These are phyloP conservation scores for Pelargonium australe DNA, from an alignment of 441 rosid species.

Conservation along the genomic window DNA sequence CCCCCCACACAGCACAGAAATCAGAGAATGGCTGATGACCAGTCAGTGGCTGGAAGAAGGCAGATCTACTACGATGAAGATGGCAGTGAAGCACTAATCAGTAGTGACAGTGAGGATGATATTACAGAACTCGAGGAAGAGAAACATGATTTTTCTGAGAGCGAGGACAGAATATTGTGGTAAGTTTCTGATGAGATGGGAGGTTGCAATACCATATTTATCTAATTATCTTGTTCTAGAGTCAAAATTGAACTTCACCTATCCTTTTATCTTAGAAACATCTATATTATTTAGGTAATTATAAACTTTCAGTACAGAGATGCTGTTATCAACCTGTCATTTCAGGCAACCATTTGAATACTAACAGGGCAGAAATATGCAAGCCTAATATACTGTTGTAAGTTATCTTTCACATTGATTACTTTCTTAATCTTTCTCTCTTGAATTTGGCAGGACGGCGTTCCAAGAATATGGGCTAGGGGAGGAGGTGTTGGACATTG, in stretches of 20 bases:
- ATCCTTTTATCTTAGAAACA: background rate
- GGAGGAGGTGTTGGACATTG: slow-evolving; percentile 41
- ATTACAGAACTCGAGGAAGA: slow-evolving; percentile 53
- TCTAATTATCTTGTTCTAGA: too few species aligned
- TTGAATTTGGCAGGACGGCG: slow-evolving; percentile 47
- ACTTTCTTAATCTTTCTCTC: background rate
- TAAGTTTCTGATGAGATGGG: slow-evolving; percentile 26
- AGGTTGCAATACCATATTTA: background rate
- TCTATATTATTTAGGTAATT: background rate
- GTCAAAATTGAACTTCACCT: too few species aligned
- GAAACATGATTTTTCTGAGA: slow-evolving; percentile 52
- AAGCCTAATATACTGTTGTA: too few species aligned
- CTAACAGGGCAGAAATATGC: too few species aligned
- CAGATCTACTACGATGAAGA: slow-evolving; percentile 65
- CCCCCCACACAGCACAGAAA: slow-evolving; percentile 51
- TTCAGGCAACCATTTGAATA: too few species aligned
- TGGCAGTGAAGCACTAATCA: slow-evolving; percentile 88
- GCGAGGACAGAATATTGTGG: slow-evolving; percentile 65
- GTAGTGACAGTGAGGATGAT: slow-evolving; percentile 68
- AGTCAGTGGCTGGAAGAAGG: slow-evolving; percentile 80
- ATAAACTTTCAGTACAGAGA: background rate
- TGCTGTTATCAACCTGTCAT: too few species aligned
- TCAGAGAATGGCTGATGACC: slow-evolving; percentile 78
- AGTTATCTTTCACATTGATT: too few species aligned
- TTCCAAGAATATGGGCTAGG: slow-evolving; percentile 51